A percentile compares a stretch with the other conserved stretches of the same genome.
Evolutionary conservation across 2,329 filamentous ascomycete species (phyloP).

Genomic region (Diaporthe sp.): DNA sequence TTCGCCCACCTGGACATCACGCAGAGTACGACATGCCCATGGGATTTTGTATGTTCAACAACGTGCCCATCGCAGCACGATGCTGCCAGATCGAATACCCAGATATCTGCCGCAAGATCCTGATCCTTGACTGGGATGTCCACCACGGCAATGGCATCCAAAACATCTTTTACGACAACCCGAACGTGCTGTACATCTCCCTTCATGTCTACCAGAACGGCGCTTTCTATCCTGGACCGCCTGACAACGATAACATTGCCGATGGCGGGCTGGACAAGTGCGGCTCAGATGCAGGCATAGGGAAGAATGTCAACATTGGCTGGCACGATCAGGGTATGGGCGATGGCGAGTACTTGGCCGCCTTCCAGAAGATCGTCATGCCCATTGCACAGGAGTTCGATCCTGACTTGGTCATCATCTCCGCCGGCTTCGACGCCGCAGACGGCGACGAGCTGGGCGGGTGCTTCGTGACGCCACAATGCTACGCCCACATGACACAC

Average conservation of each 20-base stretch:
- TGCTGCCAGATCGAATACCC: constrained; percentile 87
- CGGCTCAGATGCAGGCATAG: constrained; percentile 64
- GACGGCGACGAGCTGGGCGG: constrained; percentile 92
- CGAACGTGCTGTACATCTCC: constrained; percentile 95
- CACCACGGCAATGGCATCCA: constrained; percentile 92
- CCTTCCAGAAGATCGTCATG: constrained; percentile 96
- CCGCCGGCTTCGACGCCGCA: constrained; percentile 95
- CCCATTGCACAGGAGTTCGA: constrained; percentile 94
- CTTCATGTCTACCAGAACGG: constrained; percentile 89
- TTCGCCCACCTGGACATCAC: constrained; percentile 94
- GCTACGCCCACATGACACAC: constrained; percentile 98
- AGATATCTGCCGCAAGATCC: constrained; percentile 83
- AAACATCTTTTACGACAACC: constrained; percentile 94
- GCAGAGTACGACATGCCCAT: constrained; percentile 87
- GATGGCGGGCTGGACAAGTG: constrained; percentile 72
- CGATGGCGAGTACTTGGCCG: constrained; percentile 95
- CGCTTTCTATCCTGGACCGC: constrained; percentile 82
- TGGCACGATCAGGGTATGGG: constrained; percentile 84
- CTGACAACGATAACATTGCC: constrained; percentile 65
- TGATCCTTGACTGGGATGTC: constrained; percentile 93
- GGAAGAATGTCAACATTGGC: constrained; percentile 74
- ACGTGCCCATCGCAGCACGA: constrained; percentile 91
- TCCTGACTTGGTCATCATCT: constrained; percentile 94
- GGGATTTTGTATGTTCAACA: constrained; percentile 98
- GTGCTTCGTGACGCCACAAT: constrained; percentile 89